A percentile compares a stretch with the other conserved stretches of the same genome.
Conservation (phyloP, 2,329 filamentous ascomycete species). For the Colletotrichum sansevieriae region DNA sequence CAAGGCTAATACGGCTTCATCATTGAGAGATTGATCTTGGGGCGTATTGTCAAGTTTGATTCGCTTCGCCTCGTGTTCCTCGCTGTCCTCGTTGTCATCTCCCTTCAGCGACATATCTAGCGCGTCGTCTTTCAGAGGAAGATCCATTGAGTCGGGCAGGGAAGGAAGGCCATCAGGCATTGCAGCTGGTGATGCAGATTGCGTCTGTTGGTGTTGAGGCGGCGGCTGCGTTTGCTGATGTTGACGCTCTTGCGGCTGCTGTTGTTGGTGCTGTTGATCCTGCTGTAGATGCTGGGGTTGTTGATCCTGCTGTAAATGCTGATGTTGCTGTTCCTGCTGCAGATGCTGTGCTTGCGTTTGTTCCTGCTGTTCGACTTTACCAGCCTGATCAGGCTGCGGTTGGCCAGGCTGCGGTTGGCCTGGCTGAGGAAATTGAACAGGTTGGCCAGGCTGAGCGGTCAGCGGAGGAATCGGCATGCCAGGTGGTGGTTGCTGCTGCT, state of each 20-base stretch:
- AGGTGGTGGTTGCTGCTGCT: constrained; percentile 51
- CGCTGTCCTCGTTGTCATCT: constrained; percentile 46
- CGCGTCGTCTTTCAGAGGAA: constrained; percentile 34
- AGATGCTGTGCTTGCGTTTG: too few relatives aligned
- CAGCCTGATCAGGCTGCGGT: constrained; percentile 36
- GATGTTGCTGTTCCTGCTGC: too few relatives aligned
- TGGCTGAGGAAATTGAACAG: constrained; percentile 11
- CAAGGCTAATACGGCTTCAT: constrained; percentile 63
- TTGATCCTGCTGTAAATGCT: not conserved
- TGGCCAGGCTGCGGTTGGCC: constrained; percentile 8
- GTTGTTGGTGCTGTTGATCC: too few relatives aligned
- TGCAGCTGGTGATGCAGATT: constrained; percentile 1
- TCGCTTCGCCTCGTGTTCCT: constrained; percentile 37
- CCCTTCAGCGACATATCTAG: constrained; percentile 47
- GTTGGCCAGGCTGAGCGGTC: constrained; percentile 20
- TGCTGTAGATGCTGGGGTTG: too few relatives aligned
- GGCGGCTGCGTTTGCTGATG: too few relatives aligned
- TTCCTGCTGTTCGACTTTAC: constrained; percentile 10
- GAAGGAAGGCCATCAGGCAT: constrained; percentile 23
- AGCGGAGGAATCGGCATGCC: constrained; percentile 35
- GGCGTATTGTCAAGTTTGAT: constrained; percentile 51
- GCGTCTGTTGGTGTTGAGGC: not conserved
- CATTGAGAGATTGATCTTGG: constrained; percentile 56
- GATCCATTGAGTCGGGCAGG: constrained; percentile 32
- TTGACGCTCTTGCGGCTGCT: not conserved